Base-by-base conservation (phyloP, 352 stramenopile species). In the Phytophthora pistaciae region DNA sequence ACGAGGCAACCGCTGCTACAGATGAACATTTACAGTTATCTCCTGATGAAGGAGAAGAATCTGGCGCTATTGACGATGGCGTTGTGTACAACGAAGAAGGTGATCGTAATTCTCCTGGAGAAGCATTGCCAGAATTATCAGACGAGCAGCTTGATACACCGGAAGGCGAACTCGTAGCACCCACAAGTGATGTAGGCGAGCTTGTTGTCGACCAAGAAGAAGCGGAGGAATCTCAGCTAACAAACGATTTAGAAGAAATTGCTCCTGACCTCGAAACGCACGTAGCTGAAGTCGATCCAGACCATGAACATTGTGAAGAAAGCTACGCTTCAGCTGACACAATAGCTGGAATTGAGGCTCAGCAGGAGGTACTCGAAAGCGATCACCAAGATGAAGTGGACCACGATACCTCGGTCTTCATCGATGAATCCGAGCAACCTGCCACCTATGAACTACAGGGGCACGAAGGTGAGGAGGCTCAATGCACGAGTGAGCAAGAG, bases 361-460 rank as follows among this genome's bases (percentile, higher is more conserved):
- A 49, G 25, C 38, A n/a, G 13, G 52, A 59, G 9, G 20, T 25
- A n/a, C 11, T 5, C 13, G 27, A 55, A 10, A n/a, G 5, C 46
- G 38, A n/a, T 44, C n/a, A 67, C 21, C 38, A 62, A 57, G 49
- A 63, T 46, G 38, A 16, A n/a, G 38, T 31, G 20, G 42, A 33
- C 8, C n/a, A 63, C 11, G 8, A 3, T 40, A 14, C 31, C 38
- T 44, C 38, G 38, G 13, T 8, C 16, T 44, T 57, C 59, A n/a
- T 44, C 23, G 18, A 60, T 57, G 36, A 55, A 55, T 29, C 10
- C 13, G 56, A 60, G 7, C 16, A 60, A 29, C 5, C 46, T 44
- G 38, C 0, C 38, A 44, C 56, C 25, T 31, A 52, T 20, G 60
- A 70, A 23, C 56, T 60, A 16, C 49, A 61, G 23, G 20, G 10